Evolutionary conservation across 176 grass and related monocot genomes (phyloP), one percentile per base, ranked within the genome.

Genomic region (Raddia distichophylla): DNA sequence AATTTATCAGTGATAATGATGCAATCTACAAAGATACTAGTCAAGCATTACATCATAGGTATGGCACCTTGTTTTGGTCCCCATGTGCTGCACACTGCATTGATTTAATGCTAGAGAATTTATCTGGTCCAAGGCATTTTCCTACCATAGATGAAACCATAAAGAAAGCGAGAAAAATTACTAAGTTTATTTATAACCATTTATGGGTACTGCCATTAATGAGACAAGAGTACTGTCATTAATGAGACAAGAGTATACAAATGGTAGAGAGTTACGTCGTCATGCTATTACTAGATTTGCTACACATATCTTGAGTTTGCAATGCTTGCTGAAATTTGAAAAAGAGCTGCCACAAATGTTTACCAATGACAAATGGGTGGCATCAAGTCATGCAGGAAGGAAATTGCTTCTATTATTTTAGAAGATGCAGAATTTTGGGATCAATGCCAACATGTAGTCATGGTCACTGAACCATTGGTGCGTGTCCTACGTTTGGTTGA

Each of bases 51-150:
- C 80, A 61, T 34, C 65, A 87, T 43, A 74, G 71, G 47, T 85
- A 88, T 15, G 80, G 20, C 35, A 87, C 89, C 40, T 91, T 91
- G n/a, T 91, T 91, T 58, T 91, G 79, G 81, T 86, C 73, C 74
- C 64, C 76, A 33, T 56, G 16, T 56, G 54, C 17, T 8, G 17
- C 16, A 56, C 6, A n/a, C 88, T 91, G 81, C 58, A 85, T 91
- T 57, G 81, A 85, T 46, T 15, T 91, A 74, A 85, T 91, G 77
- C 43, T 87, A 13, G 79, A 87, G 76, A 78, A 72, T 27, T 68
- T 91, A 44, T 76, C 45, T 56, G 49, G 87, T 61, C 20, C 66
- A 82, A 44, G 65, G 69, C 75, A 90, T 86, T 86, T 65, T 60
- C 12, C 71, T 78, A 78, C 73, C 64, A 73, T 91, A 33, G 89